Evolutionary conservation across 371 early-diverging fungal genomes (phyloP), one percentile per base, ranked within the genome.

Genomic region (Lichtheimia ramosa): DNA sequence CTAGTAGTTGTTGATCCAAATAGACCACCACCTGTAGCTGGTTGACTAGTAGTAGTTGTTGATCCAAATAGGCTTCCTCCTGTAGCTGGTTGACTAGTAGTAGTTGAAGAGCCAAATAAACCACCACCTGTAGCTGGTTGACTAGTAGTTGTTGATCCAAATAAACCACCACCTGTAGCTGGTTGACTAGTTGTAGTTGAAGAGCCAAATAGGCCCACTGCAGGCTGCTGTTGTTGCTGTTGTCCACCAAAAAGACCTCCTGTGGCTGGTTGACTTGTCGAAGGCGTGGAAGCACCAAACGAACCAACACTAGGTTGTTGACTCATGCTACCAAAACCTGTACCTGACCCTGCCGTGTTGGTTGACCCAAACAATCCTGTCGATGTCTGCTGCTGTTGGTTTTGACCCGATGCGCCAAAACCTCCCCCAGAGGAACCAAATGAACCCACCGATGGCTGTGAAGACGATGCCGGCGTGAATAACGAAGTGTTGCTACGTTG

Each of bases 401-500:
- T 24, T 55, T 23, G 53, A 25, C n/a, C 55, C 15, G 52, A 25
- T 25, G 52, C 16, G 13, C 42, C 41, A 43, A 13, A 20, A 43
- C 43, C n/a, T 43, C 21, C 56, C 25, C 27, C 48, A 43, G 58
- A 21, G 18, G 49, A 15, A 40, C 58, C 58, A 58, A 50, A 49
- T n/a, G 18, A 28, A 43, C 56, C 56, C 5, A 21, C 25, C 23
- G 18, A 21, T 15, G 39, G 28, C 27, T 27, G 59, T 13, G 43
- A 43, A 5, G 41, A 20, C 39, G 64, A 28, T 21, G 64, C 64
- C 8, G 64, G 64, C 3, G 64, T 43, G 43, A 64, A 64, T 14
- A 64, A 24, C 3, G 64, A 59, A 7, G 64, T 64, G 52, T 49
- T 64, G 16, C 28, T 64, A 27, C 64, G 59, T 48, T 64, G 64